These are phyloP conservation scores for Leccinum fibrillosum DNA, from an alignment of 768 basidiomycete species.

Conservation along the genomic window DNA sequence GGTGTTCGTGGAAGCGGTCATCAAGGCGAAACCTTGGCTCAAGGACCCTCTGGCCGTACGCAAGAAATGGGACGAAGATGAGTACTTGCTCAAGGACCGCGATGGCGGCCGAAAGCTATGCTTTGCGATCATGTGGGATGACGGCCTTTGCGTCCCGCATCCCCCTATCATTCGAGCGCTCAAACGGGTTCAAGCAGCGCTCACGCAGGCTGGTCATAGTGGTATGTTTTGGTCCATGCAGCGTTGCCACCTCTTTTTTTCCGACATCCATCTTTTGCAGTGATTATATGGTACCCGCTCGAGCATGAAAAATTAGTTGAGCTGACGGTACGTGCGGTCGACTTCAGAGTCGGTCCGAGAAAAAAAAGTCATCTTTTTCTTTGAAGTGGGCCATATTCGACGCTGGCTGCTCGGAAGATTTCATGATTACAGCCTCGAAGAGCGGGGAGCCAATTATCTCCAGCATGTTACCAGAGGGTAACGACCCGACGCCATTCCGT, in stretches of 20 bases:
- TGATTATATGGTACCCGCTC: slow-evolving; percentile 67
- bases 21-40: slow-evolving; percentile 60
- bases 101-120: slow-evolving; percentile 50
- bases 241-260: background rate
- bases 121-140: slow-evolving; percentile 65
- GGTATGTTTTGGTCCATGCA: slow-evolving; percentile 36
- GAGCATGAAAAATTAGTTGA: slow-evolving; percentile 48
- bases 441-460: slow-evolving; percentile 55
- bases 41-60: slow-evolving; percentile 57
- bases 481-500: slow-evolving; percentile 20
- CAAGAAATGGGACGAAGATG: slow-evolving; percentile 60
- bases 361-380: background rate
- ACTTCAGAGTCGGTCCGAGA: background rate
- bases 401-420: slow-evolving; percentile 51
- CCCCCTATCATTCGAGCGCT: slow-evolving; percentile 65
- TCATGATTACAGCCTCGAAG: slow-evolving; percentile 30
- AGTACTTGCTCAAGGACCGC: slow-evolving; percentile 56
- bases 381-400: slow-evolving; percentile 40
- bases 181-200: slow-evolving; percentile 50
- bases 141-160: slow-evolving; percentile 54
- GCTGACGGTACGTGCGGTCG: slow-evolving; percentile 36
- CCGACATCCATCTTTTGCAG: slow-evolving; percentile 31
- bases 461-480: slow-evolving; percentile 37
- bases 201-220: slow-evolving; percentile 61
- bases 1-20: slow-evolving; percentile 61